Conservation (phyloP, 768 basidiomycete genomes). For the Suillus subaureus region DNA sequence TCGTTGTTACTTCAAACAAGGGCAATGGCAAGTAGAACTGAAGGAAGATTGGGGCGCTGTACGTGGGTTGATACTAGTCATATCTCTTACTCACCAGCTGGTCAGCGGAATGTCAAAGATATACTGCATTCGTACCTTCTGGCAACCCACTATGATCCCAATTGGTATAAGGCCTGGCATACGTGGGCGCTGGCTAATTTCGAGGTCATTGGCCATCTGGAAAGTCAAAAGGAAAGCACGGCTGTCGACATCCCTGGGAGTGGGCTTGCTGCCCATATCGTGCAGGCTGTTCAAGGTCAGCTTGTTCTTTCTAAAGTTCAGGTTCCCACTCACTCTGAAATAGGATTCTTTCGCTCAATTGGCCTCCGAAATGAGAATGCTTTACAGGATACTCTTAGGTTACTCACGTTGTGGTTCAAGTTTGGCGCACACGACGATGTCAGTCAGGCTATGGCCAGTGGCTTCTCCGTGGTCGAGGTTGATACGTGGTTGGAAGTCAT, state of each 20-base stretch:
- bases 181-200: constrained; percentile 98
- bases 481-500: constrained; percentile 99
- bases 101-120: constrained; percentile 74
- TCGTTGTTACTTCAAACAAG: constrained; percentile 94
- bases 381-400: constrained; percentile 89
- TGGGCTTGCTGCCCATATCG: constrained; percentile 78
- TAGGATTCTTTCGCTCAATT: constrained; percentile 96
- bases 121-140: constrained; percentile 84
- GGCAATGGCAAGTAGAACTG: constrained; percentile 88
- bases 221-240: constrained; percentile 60
- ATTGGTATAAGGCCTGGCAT: constrained; percentile 99
- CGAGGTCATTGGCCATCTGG: constrained; percentile 84
- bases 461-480: constrained; percentile 87
- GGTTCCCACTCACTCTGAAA: neutral
- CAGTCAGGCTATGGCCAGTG: constrained; percentile 83
- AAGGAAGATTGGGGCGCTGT: constrained; percentile 82
- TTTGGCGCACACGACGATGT: constrained; percentile 91
- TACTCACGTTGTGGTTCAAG: constrained; percentile 98
- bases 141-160: constrained; percentile 88
- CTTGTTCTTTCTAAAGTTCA: neutral
- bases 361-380: constrained; percentile 87
- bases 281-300: constrained; percentile 89
- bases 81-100: constrained; percentile 15
- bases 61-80: constrained; percentile 30
- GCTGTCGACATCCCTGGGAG: constrained; percentile 59